Evolutionary conservation across 345 rosid species (phyloP).

Genomic region (Gossypium mustelinum): DNA sequence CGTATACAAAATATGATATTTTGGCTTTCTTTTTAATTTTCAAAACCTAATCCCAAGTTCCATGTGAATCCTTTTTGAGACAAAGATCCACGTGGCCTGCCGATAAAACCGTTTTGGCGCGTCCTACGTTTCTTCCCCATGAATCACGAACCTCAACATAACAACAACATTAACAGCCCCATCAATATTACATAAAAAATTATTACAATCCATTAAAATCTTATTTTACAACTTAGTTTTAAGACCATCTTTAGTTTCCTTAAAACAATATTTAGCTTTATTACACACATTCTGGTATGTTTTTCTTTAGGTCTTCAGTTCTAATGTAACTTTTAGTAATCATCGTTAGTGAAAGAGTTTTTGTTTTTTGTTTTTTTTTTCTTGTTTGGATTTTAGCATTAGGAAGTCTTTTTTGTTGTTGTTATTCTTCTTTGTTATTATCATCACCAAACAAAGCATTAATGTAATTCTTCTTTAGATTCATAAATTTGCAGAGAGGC

Average conservation of each 20-base stretch:
- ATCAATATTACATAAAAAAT: neutral
- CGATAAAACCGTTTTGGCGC: conserved; percentile 46
- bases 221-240: neutral
- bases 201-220: neutral
- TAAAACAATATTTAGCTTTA: neutral
- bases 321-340: neutral
- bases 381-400: conserved; percentile 8
- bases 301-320: neutral
- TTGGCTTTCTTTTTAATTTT: neutral
- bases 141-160: conserved; percentile 4
- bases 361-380: neutral
- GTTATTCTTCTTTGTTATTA: neutral
- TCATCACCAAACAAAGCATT: conserved; percentile 8
- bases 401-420: neutral
- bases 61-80: conserved; percentile 21
- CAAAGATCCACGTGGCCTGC: conserved; percentile 55
- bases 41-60: conserved; percentile 2
- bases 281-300: neutral
- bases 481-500: conserved; percentile 2
- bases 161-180: conserved; percentile 20
- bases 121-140: conserved; percentile 22
- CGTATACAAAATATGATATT: too few species aligned
- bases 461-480: neutral
- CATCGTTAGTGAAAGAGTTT: neutral
- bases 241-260: neutral